These are phyloP conservation scores for Hyparrhenia diplandra DNA, from an alignment of 176 grass and related monocot genomes.

Conservation along the genomic window DNA sequence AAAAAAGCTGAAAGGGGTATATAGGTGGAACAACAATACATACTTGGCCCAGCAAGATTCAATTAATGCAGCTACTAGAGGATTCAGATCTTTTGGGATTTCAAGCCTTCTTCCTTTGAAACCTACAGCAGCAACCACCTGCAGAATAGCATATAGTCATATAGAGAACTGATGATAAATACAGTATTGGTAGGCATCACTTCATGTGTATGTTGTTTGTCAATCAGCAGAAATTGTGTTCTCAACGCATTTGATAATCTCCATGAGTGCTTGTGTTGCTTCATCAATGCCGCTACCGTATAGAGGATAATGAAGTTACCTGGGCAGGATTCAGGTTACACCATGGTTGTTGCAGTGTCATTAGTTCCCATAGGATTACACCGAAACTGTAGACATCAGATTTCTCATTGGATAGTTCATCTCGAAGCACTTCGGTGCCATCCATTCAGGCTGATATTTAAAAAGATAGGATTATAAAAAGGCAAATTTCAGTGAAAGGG, in stretches of 20 bases:
- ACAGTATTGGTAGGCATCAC: not conserved
- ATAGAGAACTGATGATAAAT: not conserved
- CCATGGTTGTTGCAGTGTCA: slow-evolving; percentile 99
- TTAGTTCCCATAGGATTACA: slow-evolving; percentile 94
- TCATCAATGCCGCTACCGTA: not conserved
- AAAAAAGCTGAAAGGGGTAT: slow-evolving; percentile 1
- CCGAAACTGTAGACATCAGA: slow-evolving; percentile 95
- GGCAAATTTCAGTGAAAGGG: not conserved
- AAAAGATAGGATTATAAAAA: slow-evolving; percentile 17
- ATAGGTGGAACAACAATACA: slow-evolving; percentile 5
- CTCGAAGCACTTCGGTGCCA: slow-evolving; percentile 98
- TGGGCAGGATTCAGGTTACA: slow-evolving; percentile 89
- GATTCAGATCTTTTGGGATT: slow-evolving; percentile 74
- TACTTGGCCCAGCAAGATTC: slow-evolving; percentile 96
- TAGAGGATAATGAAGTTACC: slow-evolving; percentile 45
- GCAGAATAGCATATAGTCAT: too few relatives aligned
- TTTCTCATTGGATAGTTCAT: slow-evolving; percentile 98
- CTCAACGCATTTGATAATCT: not conserved
- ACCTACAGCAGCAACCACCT: slow-evolving; percentile 95
- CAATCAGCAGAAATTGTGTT: slow-evolving; percentile 1
- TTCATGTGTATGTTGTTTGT: slow-evolving; percentile 9
- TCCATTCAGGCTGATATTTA: slow-evolving; percentile 90
- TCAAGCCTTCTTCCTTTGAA: slow-evolving; percentile 95
- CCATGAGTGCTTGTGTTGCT: not conserved
- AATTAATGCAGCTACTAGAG: slow-evolving; percentile 70